Evolutionary conservation across 257 asterid species (phyloP).

Genomic region (Marsdenia floribunda): DNA sequence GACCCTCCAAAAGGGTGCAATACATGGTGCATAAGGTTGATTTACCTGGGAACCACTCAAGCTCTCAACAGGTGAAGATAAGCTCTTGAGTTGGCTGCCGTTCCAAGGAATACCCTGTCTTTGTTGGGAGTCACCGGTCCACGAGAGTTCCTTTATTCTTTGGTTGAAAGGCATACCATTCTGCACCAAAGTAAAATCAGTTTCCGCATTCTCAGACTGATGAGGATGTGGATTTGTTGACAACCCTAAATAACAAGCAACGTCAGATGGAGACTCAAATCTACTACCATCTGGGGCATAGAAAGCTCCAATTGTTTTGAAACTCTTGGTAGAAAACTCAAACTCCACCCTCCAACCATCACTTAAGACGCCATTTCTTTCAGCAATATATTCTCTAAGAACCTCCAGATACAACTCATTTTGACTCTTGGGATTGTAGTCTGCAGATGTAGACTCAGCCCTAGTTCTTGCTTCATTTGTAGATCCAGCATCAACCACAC

Average conservation of each 20-base stretch:
- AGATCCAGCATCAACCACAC: conserved; percentile 24
- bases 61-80: conserved; percentile 15
- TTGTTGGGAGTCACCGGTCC: conserved; percentile 32
- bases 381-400: conserved; percentile 61
- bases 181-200: conserved; percentile 27
- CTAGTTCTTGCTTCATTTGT: conserved; percentile 27
- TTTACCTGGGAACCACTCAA: conserved; percentile 17
- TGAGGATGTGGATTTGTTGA: conserved; percentile 24
- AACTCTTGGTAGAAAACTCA: conserved; percentile 40
- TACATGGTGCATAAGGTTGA: conserved; percentile 3
- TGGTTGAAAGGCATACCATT: conserved; percentile 28
- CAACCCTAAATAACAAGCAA: conserved; percentile 69
- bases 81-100: conserved; percentile 29
- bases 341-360: conserved; percentile 89
- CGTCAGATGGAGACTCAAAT: conserved; percentile 66
- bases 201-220: conserved; percentile 36
- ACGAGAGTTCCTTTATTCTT: conserved; percentile 40
- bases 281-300: conserved; percentile 69
- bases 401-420: conserved; percentile 51
- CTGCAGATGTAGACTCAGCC: conserved; percentile 26
- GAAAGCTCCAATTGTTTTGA: conserved; percentile 58
- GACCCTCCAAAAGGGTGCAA: background rate
- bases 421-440: conserved; percentile 31
- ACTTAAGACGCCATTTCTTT: conserved; percentile 58
- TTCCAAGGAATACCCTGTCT: conserved; percentile 34